phyloP scores from a whole-genome alignment of 768 basidiomycete genomes.

The Auricularia sp. region DNA sequence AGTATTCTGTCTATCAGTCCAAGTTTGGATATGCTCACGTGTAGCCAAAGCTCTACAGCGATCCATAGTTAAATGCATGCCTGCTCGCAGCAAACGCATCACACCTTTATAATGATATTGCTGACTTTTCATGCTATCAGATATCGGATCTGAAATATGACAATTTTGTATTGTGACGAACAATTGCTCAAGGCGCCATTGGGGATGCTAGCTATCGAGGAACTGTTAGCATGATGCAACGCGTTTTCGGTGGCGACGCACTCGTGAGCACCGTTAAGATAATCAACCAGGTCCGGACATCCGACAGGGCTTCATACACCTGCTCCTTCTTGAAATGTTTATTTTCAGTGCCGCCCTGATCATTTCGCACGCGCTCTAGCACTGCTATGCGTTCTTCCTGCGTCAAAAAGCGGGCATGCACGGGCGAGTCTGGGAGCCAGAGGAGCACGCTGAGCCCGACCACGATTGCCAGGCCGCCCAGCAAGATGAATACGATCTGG shows the following conservation, averaged over 20 bases:
- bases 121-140: slow-evolving; percentile 30
- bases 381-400: slow-evolving; percentile 51
- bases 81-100: neutral
- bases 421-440: slow-evolving; percentile 57
- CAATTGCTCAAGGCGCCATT: slow-evolving; percentile 57
- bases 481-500: slow-evolving; percentile 51
- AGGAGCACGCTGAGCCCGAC: slow-evolving; percentile 47
- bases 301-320: slow-evolving; percentile 43
- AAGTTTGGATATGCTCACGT: slow-evolving; percentile 29
- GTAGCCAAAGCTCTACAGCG: slow-evolving; percentile 40
- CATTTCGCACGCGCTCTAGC: slow-evolving; percentile 56
- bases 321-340: slow-evolving; percentile 50
- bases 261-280: slow-evolving; percentile 48
- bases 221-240: neutral
- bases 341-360: slow-evolving; percentile 38
- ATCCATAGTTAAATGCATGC: neutral
- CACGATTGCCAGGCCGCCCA: slow-evolving; percentile 50
- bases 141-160: neutral
- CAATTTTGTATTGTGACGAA: slow-evolving; percentile 20
- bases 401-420: slow-evolving; percentile 45
- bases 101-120: slow-evolving; percentile 46
- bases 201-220: slow-evolving; percentile 45
- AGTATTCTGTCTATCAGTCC: neutral
- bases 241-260: slow-evolving; percentile 20
- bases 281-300: slow-evolving; percentile 53